Percentiles rank a stretch among this genome's conserved stretches.
Conservation (phyloP, 352 stramenopile genomes). For the Stramenopiles sp. region DNA sequence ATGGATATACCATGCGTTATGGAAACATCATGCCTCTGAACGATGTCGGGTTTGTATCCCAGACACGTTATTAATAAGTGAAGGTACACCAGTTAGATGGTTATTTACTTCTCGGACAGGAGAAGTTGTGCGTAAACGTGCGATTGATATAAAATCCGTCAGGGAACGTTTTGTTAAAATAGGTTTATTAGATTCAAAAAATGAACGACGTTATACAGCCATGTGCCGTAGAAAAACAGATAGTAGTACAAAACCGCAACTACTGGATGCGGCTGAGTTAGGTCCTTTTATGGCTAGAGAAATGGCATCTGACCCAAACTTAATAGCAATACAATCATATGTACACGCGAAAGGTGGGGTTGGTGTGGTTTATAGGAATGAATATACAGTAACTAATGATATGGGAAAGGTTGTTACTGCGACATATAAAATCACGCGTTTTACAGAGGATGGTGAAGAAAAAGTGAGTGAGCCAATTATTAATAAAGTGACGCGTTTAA, state of each 20-base stretch:
- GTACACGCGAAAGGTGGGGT: constrained; percentile 17
- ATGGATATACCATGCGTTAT: no score
- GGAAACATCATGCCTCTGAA: no score
- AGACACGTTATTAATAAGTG: constrained; percentile 19
- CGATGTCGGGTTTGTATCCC: no score
- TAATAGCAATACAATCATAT: constrained; percentile 19
- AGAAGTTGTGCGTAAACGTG: constrained; percentile 21
- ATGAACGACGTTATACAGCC: constrained; percentile 12
- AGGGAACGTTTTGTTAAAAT: constrained; percentile 20
- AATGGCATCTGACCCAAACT: constrained; percentile 12
- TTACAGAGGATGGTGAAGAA: constrained; percentile 13
- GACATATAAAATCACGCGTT: constrained; percentile 19
- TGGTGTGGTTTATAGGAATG: constrained; percentile 21
- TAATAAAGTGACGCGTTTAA: constrained; percentile 17
- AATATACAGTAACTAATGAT: constrained; percentile 21
- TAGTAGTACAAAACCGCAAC: constrained; percentile 17
- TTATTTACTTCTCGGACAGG: constrained; percentile 23
- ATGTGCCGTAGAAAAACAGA: constrained; percentile 17
- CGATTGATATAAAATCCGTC: constrained; percentile 14
- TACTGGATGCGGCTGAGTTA: constrained; percentile 13
- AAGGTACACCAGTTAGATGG: constrained; percentile 18
- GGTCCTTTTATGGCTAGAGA: constrained; percentile 20
- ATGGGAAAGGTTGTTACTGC: constrained; percentile 18
- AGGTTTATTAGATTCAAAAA: constrained; percentile 16
- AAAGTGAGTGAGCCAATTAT: constrained; percentile 16